A percentile compares a stretch with the other conserved stretches of the same genome.
phyloP scores from a whole-genome alignment of 1,284 basidiomycete genomes.

The Ceratobasidium papillatum region DNA sequence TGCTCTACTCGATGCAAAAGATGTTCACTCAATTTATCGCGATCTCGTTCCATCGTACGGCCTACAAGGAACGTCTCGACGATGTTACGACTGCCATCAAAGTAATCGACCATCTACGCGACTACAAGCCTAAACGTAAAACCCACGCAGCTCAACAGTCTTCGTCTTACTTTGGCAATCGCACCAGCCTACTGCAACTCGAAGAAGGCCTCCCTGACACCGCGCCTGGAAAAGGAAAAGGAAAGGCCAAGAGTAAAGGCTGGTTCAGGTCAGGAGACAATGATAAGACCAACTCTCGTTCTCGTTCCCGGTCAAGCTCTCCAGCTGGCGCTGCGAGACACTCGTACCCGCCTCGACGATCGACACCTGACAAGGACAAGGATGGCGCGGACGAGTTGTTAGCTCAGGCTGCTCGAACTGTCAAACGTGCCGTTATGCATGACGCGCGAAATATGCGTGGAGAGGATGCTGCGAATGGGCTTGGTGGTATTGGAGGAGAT shows the following conservation, averaged over 20 bases:
- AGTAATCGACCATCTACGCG: conserved; percentile 73
- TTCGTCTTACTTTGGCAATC: conserved; percentile 18
- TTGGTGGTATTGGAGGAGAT: conserved; percentile 55
- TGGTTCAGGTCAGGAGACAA: conserved; percentile 30
- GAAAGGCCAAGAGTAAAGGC: neutral
- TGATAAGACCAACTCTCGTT: neutral
- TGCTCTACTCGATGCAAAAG: conserved; percentile 67
- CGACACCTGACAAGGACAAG: conserved; percentile 32
- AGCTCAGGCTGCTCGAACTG: conserved; percentile 65
- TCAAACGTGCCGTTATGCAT: conserved; percentile 73
- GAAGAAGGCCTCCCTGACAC: conserved; percentile 37
- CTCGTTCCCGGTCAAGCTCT: conserved; percentile 19
- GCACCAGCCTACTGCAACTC: conserved; percentile 28
- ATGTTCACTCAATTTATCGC: conserved; percentile 70
- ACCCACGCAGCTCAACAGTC: conserved; percentile 11
- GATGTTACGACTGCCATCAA: conserved; percentile 63
- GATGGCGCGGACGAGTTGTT: conserved; percentile 50
- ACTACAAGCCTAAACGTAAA: conserved; percentile 69
- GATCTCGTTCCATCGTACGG: conserved; percentile 72
- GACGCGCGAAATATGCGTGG: conserved; percentile 76
- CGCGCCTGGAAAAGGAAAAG: neutral
- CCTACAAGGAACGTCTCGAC: conserved; percentile 76
- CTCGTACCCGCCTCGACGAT: conserved; percentile 33
- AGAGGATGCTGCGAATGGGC: conserved; percentile 51
- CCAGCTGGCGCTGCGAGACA: conserved; percentile 22